phyloP scores from a whole-genome alignment of 176 grass and related monocot species.

The Zoysia pacifica region DNA sequence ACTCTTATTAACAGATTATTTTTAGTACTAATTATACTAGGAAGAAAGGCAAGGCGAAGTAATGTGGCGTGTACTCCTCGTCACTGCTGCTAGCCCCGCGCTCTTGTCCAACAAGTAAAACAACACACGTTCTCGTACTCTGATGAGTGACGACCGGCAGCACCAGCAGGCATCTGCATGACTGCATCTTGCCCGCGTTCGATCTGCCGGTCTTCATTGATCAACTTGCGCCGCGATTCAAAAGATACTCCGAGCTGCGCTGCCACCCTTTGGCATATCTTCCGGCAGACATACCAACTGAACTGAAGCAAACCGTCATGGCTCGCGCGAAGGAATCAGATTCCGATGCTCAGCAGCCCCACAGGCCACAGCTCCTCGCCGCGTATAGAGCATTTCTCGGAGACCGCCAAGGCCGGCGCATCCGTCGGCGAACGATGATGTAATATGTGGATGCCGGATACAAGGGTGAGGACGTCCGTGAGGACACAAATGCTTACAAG shows the following conservation, averaged over 20 bases:
- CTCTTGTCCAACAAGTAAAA: constrained; percentile 3
- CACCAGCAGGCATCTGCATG: background rate
- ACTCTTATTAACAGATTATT: too few species aligned
- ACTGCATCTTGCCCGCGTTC: constrained; percentile 32
- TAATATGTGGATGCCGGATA: constrained; percentile 11
- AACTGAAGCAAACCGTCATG: constrained; percentile 12
- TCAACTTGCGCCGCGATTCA: constrained; percentile 25
- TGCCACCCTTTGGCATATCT: constrained; percentile 5
- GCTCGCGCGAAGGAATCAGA: background rate
- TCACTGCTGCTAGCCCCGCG: constrained; percentile 18
- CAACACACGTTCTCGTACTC: constrained; percentile 25
- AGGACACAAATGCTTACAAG: constrained; percentile 10
- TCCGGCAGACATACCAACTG: background rate
- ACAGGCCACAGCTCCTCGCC: background rate
- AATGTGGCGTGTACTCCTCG: constrained; percentile 12
- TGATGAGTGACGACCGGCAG: background rate
- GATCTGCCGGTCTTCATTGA: background rate
- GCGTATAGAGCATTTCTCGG: constrained; percentile 26
- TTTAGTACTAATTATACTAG: too few species aligned
- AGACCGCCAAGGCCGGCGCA: background rate
- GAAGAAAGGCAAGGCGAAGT: background rate
- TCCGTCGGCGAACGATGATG: constrained; percentile 24
- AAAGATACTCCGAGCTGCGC: background rate
- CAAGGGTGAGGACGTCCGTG: background rate
- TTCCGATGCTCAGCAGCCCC: background rate